These are phyloP conservation scores for Talaromyces funiculosus DNA, from an alignment of 2,329 filamentous ascomycete genomes.

Conservation along the genomic window DNA sequence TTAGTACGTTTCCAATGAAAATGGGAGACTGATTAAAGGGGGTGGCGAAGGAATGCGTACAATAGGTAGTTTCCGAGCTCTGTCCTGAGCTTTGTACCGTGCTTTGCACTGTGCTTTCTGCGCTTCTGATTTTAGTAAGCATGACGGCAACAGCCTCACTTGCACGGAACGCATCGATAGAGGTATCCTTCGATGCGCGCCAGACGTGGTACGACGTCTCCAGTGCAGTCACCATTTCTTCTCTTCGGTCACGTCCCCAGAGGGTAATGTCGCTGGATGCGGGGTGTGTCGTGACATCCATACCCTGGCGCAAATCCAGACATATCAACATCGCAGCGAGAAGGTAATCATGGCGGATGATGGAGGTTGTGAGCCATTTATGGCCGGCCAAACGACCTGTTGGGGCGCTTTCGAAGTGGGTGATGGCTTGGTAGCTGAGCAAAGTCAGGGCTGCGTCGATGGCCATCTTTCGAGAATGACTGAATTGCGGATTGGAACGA, in stretches of 20 bases:
- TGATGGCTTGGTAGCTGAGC: conserved; percentile 65
- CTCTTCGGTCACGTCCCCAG: conserved; percentile 42
- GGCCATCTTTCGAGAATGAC: conserved; percentile 69
- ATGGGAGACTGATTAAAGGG: background rate
- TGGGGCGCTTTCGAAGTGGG: conserved; percentile 66
- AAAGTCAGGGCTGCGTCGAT: conserved; percentile 76
- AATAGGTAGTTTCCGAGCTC: conserved; percentile 2
- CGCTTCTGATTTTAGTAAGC: conserved; percentile 53
- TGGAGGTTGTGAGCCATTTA: conserved; percentile 71
- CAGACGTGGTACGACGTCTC: conserved; percentile 70
- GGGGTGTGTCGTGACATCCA: conserved; percentile 15
- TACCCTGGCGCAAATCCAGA: conserved; percentile 64
- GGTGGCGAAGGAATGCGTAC: background rate
- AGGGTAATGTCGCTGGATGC: conserved; percentile 26
- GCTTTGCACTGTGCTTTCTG: background rate
- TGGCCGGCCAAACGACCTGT: conserved; percentile 66
- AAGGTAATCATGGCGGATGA: conserved; percentile 75
- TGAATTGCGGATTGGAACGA: conserved; percentile 66
- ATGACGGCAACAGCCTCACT: conserved; percentile 70
- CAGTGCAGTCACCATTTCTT: conserved; percentile 67
- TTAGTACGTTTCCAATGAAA: background rate
- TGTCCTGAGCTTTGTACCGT: background rate
- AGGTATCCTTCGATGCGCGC: conserved; percentile 65
- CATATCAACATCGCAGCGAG: conserved; percentile 75
- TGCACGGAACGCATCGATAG: conserved; percentile 81